Evolutionary conservation across 768 basidiomycete species (phyloP), one percentile per base, ranked within the genome.

Genomic region (Exsudoporus frostii): DNA sequence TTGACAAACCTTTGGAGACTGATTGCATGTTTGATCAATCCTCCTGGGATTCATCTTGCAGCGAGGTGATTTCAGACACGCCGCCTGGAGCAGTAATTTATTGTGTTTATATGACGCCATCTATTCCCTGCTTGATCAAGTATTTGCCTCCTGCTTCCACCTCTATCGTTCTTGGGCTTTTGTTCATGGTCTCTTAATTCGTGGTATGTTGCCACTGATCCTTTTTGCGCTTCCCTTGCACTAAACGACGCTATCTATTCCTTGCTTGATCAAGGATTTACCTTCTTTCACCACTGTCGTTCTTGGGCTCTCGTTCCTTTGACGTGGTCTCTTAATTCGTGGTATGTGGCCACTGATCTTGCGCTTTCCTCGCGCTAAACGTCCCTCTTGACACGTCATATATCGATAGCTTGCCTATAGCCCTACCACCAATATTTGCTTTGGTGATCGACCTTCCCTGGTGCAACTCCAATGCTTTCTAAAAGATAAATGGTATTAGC

Each of bases 51-150:
- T 38, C 17, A 34, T 19, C 38, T 53, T 47, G 33, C 20, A 36
- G 19, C 24, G 50, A 48, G 30, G 46, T 50, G 53, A 34, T 49
- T 15, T 40, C 38, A 22, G 33, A 45, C 36, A 22, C 34, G 38
- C 51, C 45, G 29, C 41, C 24, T 29, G 17, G 32, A 43, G 33
- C 44, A 53, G 29, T 70, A 68, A 67, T 53, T 70, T 67, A 67
- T 67, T 51, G 1, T 68, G 66, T 67, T 57, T 63, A 70, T 67
- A 64, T 57, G 40, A 29, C 13, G 22, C 47, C 40, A 47, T 54
- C 44, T 48, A 56, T 44, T 50, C 45, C 44, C 53, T 61, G 45
- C 42, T 50, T 55, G 34, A 5, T 47, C 46, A 20, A 42, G 43
- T 38, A 25, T 53, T 32, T 24, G n/a, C 33, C 37, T 36, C 43